phyloP scores from a whole-genome alignment of 495 filamentous ascomycete species.

The Xylaria intraflava region DNA sequence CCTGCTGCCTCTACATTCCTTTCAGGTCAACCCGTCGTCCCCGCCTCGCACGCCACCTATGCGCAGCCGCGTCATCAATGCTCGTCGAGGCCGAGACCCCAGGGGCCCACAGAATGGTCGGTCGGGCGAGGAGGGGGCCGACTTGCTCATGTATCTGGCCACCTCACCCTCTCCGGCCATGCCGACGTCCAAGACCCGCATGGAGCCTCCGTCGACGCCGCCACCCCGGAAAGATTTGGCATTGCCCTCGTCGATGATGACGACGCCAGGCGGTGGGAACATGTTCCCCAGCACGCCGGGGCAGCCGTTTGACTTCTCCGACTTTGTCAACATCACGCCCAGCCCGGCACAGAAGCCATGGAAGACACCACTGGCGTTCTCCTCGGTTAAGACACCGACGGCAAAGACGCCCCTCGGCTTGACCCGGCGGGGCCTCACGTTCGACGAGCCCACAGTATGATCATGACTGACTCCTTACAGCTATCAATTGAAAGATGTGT shows the following conservation, averaged over 20 bases:
- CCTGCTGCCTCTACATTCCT: slow-evolving; percentile 69
- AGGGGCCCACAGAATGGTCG: slow-evolving; percentile 25
- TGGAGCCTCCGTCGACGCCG: slow-evolving; percentile 80
- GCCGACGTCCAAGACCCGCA: slow-evolving; percentile 29
- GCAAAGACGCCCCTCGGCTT: slow-evolving; percentile 38
- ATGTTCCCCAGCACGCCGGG: slow-evolving; percentile 56
- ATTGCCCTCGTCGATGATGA: slow-evolving; percentile 81
- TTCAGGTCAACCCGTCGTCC: slow-evolving; percentile 59
- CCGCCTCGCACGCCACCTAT: slow-evolving; percentile 78
- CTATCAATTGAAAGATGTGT: not conserved
- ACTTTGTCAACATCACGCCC: slow-evolving; percentile 95
- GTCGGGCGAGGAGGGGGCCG: slow-evolving; percentile 75
- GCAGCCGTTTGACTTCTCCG: slow-evolving; percentile 83
- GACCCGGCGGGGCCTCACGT: slow-evolving; percentile 37
- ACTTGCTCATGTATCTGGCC: slow-evolving; percentile 85
- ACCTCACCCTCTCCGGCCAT: slow-evolving; percentile 82
- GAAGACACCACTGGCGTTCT: slow-evolving; percentile 54
- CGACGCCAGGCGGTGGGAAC: slow-evolving; percentile 65
- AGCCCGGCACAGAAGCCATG: slow-evolving; percentile 85
- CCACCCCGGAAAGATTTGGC: slow-evolving; percentile 66
- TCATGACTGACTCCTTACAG: not conserved
- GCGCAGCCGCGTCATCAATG: slow-evolving; percentile 42
- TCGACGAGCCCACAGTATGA: slow-evolving; percentile 33
- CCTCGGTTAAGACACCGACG: slow-evolving; percentile 25
- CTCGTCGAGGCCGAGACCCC: slow-evolving; percentile 32